Evolutionary conservation across 176 grass and related monocot genomes (phyloP).

Genomic region (Aechmea fasciata): DNA sequence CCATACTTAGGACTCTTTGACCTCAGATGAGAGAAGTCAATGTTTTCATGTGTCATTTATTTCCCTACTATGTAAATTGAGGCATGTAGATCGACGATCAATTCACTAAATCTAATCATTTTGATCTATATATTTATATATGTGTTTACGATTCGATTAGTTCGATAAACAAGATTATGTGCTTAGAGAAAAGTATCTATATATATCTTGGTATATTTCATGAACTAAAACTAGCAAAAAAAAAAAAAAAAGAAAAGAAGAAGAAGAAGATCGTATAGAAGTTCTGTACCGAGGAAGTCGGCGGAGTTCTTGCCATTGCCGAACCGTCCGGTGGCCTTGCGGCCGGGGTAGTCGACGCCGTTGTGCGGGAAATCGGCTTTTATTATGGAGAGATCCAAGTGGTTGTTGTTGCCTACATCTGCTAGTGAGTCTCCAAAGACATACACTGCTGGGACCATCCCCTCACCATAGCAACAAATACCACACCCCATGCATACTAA

Average conservation of each 20-base stretch:
- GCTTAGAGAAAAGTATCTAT: neutral
- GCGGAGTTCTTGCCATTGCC: slow-evolving; percentile 84
- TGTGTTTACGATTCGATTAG: too few species aligned
- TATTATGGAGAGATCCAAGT: slow-evolving; percentile 45
- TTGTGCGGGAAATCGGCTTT: slow-evolving; percentile 82
- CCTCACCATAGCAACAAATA: neutral
- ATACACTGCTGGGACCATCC: slow-evolving; percentile 46
- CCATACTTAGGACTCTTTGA: neutral
- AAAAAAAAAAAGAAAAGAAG: neutral
- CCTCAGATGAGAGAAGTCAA: neutral
- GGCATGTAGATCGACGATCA: too few species aligned
- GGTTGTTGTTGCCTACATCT: slow-evolving; percentile 90
- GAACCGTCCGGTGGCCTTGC: slow-evolving; percentile 70
- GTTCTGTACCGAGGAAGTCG: slow-evolving; percentile 50
- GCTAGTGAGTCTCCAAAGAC: slow-evolving; percentile 81
- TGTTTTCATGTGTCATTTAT: neutral
- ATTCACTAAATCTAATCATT: too few species aligned
- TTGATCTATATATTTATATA: too few species aligned
- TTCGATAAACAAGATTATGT: too few species aligned
- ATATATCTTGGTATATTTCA: neutral
- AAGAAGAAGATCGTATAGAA: neutral
- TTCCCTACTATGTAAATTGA: neutral
- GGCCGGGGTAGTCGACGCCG: slow-evolving; percentile 64
- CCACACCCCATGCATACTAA: neutral
- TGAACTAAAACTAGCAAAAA: neutral